These are phyloP conservation scores for Verticillium zaregamsianum DNA, from an alignment of 2,329 filamentous ascomycete species.

Conservation along the genomic window DNA sequence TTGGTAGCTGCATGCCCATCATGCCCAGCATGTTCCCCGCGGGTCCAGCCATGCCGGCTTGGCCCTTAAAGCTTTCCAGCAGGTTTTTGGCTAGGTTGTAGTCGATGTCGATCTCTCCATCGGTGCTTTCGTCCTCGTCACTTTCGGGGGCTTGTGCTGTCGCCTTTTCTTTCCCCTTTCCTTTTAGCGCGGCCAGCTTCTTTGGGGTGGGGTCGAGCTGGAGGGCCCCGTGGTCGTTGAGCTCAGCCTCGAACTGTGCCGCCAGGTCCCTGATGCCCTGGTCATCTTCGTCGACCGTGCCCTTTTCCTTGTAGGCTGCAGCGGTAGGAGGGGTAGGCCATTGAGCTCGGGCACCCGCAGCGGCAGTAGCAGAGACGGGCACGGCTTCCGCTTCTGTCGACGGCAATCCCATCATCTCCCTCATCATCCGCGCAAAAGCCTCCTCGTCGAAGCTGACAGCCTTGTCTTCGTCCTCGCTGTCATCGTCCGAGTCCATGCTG, in stretches of 20 bases:
- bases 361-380: constrained; percentile 7
- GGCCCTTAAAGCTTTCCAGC: constrained; percentile 87
- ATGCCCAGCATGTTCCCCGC: constrained; percentile 82
- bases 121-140: constrained; percentile 44
- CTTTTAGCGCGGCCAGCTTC: constrained; percentile 23
- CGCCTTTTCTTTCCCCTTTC: constrained; percentile 5
- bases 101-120: constrained; percentile 70
- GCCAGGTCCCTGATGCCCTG: constrained; percentile 63
- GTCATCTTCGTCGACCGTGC: constrained; percentile 44
- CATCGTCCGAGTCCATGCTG: constrained; percentile 44
- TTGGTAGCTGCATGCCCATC: constrained; percentile 78
- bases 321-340: background rate
- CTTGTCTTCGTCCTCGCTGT: constrained; percentile 65
- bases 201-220: constrained; percentile 39
- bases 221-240: constrained; percentile 65
- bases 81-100: constrained; percentile 87
- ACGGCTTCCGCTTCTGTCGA: constrained; percentile 9
- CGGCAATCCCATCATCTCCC: constrained; percentile 77
- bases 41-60: constrained; percentile 80
- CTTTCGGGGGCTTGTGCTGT: background rate
- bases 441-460: constrained; percentile 79
- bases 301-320: too few species aligned
- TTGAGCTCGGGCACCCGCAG: constrained; percentile 4
- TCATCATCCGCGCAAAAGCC: constrained; percentile 84
- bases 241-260: constrained; percentile 67